Evolutionary conservation across 352 stramenopile species (phyloP).

Genomic region (Globisporangium orthogonon): DNA sequence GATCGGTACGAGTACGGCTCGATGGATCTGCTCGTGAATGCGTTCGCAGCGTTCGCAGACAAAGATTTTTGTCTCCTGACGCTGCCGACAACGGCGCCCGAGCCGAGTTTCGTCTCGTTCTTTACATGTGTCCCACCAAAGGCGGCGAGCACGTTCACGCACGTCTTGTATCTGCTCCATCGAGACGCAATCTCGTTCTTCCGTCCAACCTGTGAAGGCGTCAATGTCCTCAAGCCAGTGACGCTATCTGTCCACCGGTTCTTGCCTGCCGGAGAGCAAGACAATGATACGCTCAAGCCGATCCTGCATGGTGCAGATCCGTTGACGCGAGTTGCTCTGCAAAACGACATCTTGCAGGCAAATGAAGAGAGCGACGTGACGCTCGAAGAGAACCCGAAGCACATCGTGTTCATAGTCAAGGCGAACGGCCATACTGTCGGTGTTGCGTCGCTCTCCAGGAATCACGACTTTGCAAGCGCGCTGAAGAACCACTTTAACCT

Average conservation of each 20-base stretch:
- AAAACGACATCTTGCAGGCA: constrained; percentile 28
- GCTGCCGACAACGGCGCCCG: constrained; percentile 33
- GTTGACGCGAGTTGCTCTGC: constrained; percentile 18
- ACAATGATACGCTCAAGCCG: constrained; percentile 10
- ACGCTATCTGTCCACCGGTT: constrained; percentile 30
- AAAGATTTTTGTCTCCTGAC: constrained; percentile 59
- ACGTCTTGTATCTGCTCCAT: constrained; percentile 51
- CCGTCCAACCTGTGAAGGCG: constrained; percentile 19
- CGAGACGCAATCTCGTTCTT: constrained; percentile 57
- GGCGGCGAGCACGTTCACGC: constrained; percentile 43
- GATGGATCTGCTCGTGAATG: constrained; percentile 35
- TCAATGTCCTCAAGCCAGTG: constrained; percentile 25
- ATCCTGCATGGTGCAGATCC: constrained; percentile 23
- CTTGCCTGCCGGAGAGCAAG: constrained; percentile 8
- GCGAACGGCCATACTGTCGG: constrained; percentile 39
- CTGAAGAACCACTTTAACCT: constrained; percentile 61
- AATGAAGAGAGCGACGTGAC: constrained; percentile 52
- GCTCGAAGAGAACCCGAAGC: constrained; percentile 60
- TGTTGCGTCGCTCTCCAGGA: constrained; percentile 31
- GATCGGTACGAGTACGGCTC: constrained; percentile 31
- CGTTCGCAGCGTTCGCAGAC: constrained; percentile 42
- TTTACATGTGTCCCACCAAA: constrained; percentile 38
- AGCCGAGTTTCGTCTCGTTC: constrained; percentile 38
- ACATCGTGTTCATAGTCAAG: constrained; percentile 50
- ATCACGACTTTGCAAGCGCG: constrained; percentile 40